Evolutionary conservation across 2,329 filamentous ascomycete species (phyloP), one percentile per base, ranked within the genome.

Genomic region (Talaromyces sp.): DNA sequence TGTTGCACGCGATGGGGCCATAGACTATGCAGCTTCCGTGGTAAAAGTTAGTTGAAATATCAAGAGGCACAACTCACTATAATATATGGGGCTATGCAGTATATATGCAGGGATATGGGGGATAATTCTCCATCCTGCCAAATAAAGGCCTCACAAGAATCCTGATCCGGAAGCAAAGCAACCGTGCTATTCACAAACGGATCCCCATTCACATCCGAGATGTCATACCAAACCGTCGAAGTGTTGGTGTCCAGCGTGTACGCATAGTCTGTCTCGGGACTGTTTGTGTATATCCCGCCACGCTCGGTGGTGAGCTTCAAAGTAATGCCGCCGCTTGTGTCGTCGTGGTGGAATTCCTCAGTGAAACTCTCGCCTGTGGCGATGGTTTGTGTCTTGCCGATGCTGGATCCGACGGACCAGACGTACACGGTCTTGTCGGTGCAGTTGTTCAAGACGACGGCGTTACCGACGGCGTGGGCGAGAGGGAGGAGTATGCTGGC

Each of bases 161-260:
- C 62, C 8, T 68, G 66, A 11, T 68, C 61, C 7, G 69, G 68
- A 6, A 55, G 5, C 38, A 75, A 31, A 10, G 26, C 58, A 17
- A 76, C 69, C 1, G 55, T 35, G 13, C 65, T 55, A 10, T 73
- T 73, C 9, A 59, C 59, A 62, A 79, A 79, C 4, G 77, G 73
- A 64, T 79, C 74, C 9, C 77, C 78, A 67, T 76, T 75, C 19
- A 79, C 75, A 70, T 79, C 76, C 3, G 73, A 75, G 46, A 80
- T 65, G 65, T 78, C 76, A 61, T 78, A 80, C 68, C 75, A 78
- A 53, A 79, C 69, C 41, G 51, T 51, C 7, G 64, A 59, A 35
- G 63, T 62, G 14, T 71, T 41, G 13, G 24, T 65, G 52, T 68
- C 64, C 24, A 78, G 66, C 35, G 71, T 77, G 64, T 79, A 79